These are phyloP conservation scores for Dendrothele bispora DNA, from an alignment of 768 basidiomycete species.

Conservation along the genomic window DNA sequence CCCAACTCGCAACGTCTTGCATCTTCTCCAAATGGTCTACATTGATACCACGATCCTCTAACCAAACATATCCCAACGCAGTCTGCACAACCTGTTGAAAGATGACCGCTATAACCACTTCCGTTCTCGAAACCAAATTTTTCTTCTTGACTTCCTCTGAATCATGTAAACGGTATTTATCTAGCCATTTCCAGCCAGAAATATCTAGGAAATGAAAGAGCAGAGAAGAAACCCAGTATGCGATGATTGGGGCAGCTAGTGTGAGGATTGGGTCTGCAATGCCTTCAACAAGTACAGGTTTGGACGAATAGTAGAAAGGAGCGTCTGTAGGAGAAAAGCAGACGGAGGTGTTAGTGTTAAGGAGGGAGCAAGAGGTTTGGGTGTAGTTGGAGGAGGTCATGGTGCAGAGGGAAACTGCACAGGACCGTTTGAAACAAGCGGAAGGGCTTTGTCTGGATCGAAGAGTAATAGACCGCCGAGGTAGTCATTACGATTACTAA, in stretches of 20 bases:
- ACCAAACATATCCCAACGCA: slow-evolving; percentile 63
- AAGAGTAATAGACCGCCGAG: too few relatives aligned
- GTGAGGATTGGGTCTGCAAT: slow-evolving; percentile 74
- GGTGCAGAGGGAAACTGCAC: too few relatives aligned
- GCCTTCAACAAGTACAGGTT: slow-evolving; percentile 46
- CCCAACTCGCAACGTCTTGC: slow-evolving; percentile 37
- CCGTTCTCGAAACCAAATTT: slow-evolving; percentile 68
- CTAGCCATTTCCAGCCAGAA: slow-evolving; percentile 74
- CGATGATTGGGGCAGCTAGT: slow-evolving; percentile 70
- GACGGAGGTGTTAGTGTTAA: slow-evolving; percentile 33
- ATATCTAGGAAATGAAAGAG: slow-evolving; percentile 83
- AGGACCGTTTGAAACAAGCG: too few relatives aligned
- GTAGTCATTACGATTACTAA: too few relatives aligned
- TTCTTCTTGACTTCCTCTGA: slow-evolving; percentile 71
- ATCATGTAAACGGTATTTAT: slow-evolving; percentile 87
- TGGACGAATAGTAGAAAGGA: slow-evolving; percentile 58
- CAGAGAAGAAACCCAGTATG: slow-evolving; percentile 82
- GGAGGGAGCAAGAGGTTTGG: slow-evolving; percentile 34
- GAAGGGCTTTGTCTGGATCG: too few relatives aligned
- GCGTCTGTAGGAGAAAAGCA: slow-evolving; percentile 32
- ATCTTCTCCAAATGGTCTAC: slow-evolving; percentile 42
- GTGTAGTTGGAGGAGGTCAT: too few relatives aligned
- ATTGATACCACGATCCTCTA: slow-evolving; percentile 44
- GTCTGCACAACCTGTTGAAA: slow-evolving; percentile 90
- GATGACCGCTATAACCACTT: slow-evolving; percentile 82